phyloP scores from a whole-genome alignment of 2,329 filamentous ascomycete genomes.

The Myriosclerotinia scirpicola region DNA sequence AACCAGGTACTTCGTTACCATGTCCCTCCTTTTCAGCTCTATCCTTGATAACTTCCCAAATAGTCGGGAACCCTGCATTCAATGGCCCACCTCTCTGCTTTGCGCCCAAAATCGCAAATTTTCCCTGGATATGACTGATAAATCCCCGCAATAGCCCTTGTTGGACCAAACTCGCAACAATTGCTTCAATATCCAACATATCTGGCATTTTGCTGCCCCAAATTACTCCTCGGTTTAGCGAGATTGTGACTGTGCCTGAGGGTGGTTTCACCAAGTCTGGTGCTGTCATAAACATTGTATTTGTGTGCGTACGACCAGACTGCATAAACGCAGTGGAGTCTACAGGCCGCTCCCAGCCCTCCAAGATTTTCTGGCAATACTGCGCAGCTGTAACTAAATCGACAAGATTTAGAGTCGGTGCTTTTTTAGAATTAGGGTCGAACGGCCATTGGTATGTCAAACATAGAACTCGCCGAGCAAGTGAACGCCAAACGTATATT shows the following conservation, averaged over 20 bases:
- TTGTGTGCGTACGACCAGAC: conserved; percentile 45
- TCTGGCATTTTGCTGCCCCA: conserved; percentile 62
- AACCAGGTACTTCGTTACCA: conserved; percentile 65
- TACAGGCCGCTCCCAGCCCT: conserved; percentile 51
- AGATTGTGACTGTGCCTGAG: conserved; percentile 49
- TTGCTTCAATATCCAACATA: conserved; percentile 70
- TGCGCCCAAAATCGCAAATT: conserved; percentile 80
- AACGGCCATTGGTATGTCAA: conserved; percentile 71
- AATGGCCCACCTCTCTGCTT: conserved; percentile 64
- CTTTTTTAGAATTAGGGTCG: conserved; percentile 56
- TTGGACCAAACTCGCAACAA: conserved; percentile 72
- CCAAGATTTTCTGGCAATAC: conserved; percentile 63
- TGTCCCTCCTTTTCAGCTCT: conserved; percentile 57
- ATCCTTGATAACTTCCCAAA: conserved; percentile 66
- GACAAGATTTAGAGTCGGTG: conserved; percentile 72
- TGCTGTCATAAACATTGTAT: conserved; percentile 51
- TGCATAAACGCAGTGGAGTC: conserved; percentile 36
- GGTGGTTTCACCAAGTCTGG: conserved; percentile 45
- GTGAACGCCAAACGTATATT: conserved; percentile 78
- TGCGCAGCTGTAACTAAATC: conserved; percentile 64
- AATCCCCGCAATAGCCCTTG: conserved; percentile 84
- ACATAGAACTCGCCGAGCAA: conserved; percentile 76
- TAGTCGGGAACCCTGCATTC: conserved; percentile 71
- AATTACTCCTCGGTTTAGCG: conserved; percentile 59
- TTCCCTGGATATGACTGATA: conserved; percentile 71